A percentile compares a stretch with the other conserved stretches of the same genome.
These are phyloP conservation scores for Xerocomus brunneocitrinus DNA, from an alignment of 768 basidiomycete species.

Conservation along the genomic window DNA sequence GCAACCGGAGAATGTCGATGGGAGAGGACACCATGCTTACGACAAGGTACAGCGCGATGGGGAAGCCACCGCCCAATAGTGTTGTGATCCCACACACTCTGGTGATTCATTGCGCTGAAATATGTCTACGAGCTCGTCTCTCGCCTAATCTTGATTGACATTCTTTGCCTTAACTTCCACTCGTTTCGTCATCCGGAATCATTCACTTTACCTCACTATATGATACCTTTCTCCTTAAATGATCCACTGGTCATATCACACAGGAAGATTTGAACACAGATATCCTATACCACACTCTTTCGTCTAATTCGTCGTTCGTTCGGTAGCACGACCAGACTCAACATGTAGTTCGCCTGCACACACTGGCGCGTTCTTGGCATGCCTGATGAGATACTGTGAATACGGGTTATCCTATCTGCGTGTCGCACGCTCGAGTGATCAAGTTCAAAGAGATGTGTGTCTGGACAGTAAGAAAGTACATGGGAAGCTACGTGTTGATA, in stretches of 20 bases:
- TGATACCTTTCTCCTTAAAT: neutral
- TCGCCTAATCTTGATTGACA: neutral
- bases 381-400: too few species aligned
- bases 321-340: neutral
- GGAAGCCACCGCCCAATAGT: slow-evolving; percentile 17
- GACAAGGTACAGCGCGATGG: slow-evolving; percentile 22
- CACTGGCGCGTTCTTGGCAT: too few species aligned
- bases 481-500: too few species aligned
- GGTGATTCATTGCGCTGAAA: neutral
- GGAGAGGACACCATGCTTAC: slow-evolving; percentile 11
- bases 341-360: neutral
- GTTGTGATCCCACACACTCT: neutral
- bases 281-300: slow-evolving; percentile 10
- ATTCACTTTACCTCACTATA: slow-evolving; percentile 5
- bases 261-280: neutral
- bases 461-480: too few species aligned
- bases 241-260: neutral
- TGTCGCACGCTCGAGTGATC: too few species aligned
- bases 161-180: slow-evolving; percentile 4
- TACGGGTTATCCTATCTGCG: too few species aligned
- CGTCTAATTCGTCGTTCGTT: neutral
- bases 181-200: slow-evolving; percentile 14
- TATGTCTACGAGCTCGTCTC: neutral
- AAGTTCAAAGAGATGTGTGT: too few species aligned
- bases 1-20: slow-evolving; percentile 15